Conservation (phyloP, 2,329 filamentous ascomycete genomes). For the Aspergillus unguis region DNA sequence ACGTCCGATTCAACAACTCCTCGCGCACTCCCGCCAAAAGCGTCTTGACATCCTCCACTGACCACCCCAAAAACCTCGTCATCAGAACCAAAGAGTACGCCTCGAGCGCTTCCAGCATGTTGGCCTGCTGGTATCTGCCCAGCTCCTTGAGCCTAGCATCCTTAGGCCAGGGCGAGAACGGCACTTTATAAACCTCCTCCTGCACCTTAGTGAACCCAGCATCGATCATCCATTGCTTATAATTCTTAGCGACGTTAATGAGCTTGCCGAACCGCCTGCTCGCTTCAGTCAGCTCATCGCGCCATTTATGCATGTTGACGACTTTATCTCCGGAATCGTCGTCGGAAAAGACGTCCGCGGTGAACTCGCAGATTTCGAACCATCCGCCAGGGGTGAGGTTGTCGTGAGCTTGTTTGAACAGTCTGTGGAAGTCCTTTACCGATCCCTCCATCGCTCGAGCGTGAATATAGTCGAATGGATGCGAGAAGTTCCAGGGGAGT, state of each 20-base stretch:
- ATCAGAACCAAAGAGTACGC: slow-evolving; percentile 31
- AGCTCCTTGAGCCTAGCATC: slow-evolving; percentile 47
- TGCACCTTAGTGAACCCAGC: slow-evolving; percentile 55
- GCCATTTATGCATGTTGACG: slow-evolving; percentile 26
- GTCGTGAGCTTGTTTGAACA: slow-evolving; percentile 26
- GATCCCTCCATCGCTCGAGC: slow-evolving; percentile 25
- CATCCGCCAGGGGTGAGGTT: slow-evolving; percentile 50
- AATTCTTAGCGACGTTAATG: slow-evolving; percentile 34
- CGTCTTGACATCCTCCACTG: slow-evolving; percentile 35
- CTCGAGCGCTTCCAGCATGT: slow-evolving; percentile 30
- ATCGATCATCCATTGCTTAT: slow-evolving; percentile 46
- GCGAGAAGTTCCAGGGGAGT: slow-evolving; percentile 22
- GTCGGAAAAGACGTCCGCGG: slow-evolving; percentile 29
- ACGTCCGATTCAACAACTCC: slow-evolving; percentile 35
- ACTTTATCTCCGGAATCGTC: slow-evolving; percentile 28
- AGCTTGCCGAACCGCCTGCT: slow-evolving; percentile 33
- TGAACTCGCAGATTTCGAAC: slow-evolving; percentile 46
- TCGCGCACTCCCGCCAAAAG: slow-evolving; percentile 38
- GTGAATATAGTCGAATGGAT: slow-evolving; percentile 30
- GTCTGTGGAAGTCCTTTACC: slow-evolving; percentile 20
- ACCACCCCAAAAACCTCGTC: slow-evolving; percentile 36
- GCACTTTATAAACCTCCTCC: slow-evolving; percentile 49
- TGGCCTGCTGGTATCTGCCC: slow-evolving; percentile 27
- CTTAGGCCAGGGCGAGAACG: slow-evolving; percentile 49
- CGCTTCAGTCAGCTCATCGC: slow-evolving; percentile 26